Evolutionary conservation across 345 rosid species (phyloP).

Genomic region (Gossypium mustelinum): DNA sequence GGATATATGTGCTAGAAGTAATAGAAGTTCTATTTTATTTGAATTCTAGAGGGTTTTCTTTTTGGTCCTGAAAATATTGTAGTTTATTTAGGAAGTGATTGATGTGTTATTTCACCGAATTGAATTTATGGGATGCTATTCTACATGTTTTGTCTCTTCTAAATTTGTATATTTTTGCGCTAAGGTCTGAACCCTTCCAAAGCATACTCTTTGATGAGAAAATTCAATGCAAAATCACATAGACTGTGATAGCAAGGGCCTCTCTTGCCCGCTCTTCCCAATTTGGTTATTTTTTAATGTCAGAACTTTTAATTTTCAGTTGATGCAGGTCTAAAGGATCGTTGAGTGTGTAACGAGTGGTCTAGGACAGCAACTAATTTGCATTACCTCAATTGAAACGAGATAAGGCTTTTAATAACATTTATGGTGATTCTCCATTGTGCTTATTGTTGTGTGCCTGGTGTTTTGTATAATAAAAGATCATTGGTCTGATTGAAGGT

Average conservation of each 20-base stretch:
- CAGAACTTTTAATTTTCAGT: background rate
- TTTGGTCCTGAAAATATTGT: background rate
- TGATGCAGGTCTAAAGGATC: conserved; percentile 15
- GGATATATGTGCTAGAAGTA: background rate
- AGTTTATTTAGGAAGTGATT: background rate
- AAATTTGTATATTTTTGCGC: background rate
- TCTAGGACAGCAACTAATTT: background rate
- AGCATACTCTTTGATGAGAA: background rate
- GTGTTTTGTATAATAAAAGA: conserved; percentile 9
- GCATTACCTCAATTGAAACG: background rate
- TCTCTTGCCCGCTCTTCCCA: background rate
- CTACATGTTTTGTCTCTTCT: background rate
- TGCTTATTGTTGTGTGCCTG: background rate
- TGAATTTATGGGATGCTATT: background rate
- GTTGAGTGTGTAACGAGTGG: background rate
- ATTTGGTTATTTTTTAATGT: background rate
- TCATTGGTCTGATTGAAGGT: background rate
- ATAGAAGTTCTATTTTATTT: background rate
- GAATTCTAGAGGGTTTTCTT: background rate
- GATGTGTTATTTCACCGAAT: background rate
- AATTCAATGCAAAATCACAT: background rate
- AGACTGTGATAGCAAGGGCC: background rate
- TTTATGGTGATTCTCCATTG: background rate
- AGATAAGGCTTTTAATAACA: background rate
- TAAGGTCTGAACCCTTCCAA: background rate